Percentiles rank a stretch among this genome's conserved stretches.
phyloP scores from a whole-genome alignment of 345 rosid species.

The Bruguiera gymnorhiza region DNA sequence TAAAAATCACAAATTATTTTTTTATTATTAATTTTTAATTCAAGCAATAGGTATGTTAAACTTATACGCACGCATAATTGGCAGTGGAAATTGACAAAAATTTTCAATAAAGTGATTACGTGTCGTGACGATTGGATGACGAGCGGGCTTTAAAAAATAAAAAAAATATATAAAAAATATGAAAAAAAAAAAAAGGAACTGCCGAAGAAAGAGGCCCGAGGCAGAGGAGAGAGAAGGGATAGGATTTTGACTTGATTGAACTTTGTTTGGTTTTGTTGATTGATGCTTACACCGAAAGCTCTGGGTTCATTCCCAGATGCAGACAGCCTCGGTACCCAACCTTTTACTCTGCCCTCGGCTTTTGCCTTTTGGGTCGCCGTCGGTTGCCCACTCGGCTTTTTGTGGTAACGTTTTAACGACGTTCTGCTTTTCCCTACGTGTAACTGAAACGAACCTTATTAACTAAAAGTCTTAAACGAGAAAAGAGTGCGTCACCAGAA shows the following conservation, averaged over 20 bases:
- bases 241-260: neutral
- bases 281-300: neutral
- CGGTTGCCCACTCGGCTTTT: too few species aligned
- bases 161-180: too few species aligned
- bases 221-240: neutral
- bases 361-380: neutral
- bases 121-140: slow-evolving; percentile 7
- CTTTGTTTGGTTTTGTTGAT: neutral
- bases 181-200: neutral
- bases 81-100: neutral
- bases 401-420: too few species aligned
- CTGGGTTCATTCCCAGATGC: slow-evolving; percentile 2
- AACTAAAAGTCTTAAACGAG: too few species aligned
- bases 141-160: neutral
- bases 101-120: neutral
- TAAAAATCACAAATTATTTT: too few species aligned
- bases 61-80: neutral
- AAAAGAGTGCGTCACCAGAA: too few species aligned
- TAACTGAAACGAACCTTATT: too few species aligned
- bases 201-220: too few species aligned
- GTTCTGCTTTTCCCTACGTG: too few species aligned
- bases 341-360: neutral
- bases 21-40: too few species aligned
- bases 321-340: neutral
- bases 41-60: neutral